These are phyloP conservation scores for Oryza glaberrima DNA, from an alignment of 176 grass and related monocot species.

Conservation along the genomic window DNA sequence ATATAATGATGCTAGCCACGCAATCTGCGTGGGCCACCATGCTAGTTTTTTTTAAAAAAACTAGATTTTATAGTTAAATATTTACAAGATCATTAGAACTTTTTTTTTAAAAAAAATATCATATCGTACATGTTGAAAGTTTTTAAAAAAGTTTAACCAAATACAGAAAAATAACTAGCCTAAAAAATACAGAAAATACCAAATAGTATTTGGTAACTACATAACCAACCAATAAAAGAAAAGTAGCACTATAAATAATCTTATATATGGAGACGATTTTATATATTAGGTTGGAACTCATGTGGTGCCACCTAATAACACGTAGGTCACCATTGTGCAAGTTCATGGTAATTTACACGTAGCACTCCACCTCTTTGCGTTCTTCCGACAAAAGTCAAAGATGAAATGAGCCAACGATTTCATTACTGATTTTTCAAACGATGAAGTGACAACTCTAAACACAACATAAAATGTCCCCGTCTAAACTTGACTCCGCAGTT, in stretches of 20 bases:
- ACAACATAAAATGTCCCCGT: background rate
- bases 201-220: background rate
- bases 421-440: background rate
- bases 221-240: background rate
- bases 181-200: background rate
- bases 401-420: background rate
- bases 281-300: background rate
- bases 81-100: background rate
- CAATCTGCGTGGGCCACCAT: too few relatives aligned
- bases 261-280: background rate
- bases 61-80: background rate
- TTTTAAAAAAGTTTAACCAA: background rate
- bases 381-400: slow-evolving; percentile 8
- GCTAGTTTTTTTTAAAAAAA: background rate
- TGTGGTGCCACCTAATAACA: background rate
- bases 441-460: background rate
- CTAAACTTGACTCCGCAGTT: background rate
- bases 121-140: too few relatives aligned
- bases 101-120: too few relatives aligned
- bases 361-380: background rate
- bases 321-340: background rate
- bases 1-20: too few relatives aligned
- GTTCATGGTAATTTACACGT: background rate
- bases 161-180: background rate
- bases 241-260: background rate